These are phyloP conservation scores for Yamadazyma atmosphaerica DNA, from an alignment of 1,139 yeast species.

Conservation along the genomic window DNA sequence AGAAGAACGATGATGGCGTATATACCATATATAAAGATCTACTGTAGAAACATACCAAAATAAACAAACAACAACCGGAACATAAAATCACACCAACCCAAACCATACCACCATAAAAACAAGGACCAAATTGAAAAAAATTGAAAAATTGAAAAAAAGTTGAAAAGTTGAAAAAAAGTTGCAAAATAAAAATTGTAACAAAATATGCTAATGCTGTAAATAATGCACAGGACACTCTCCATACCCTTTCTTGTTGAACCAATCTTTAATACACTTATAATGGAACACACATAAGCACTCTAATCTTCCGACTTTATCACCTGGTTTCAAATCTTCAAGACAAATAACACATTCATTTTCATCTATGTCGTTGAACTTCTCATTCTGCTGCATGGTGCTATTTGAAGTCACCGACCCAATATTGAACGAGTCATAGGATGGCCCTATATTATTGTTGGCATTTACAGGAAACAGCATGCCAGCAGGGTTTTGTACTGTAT, in stretches of 20 bases:
- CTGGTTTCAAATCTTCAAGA: constrained; percentile 81
- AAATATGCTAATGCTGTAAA: constrained; percentile 30
- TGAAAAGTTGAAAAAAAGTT: no score
- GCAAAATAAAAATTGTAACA: no score
- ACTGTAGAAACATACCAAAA: not conserved
- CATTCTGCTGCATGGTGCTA: constrained; percentile 23
- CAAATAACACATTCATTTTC: constrained; percentile 89
- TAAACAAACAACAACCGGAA: not conserved
- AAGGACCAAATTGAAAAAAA: not conserved
- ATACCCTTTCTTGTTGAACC: constrained; percentile 85
- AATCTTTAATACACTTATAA: constrained; percentile 81
- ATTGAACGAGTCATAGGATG: constrained; percentile 6
- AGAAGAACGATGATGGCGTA: constrained; percentile 29
- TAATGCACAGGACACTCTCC: constrained; percentile 86
- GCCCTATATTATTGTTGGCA: constrained; percentile 1
- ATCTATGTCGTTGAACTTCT: constrained; percentile 25
- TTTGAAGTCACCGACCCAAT: constrained; percentile 27
- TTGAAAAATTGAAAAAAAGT: not conserved
- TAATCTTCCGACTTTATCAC: constrained; percentile 85
- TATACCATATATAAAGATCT: not conserved
- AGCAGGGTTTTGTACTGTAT: not conserved
- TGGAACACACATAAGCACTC: constrained; percentile 96
- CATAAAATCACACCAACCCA: not conserved
- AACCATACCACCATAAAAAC: not conserved
- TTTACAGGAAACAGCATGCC: not conserved